A percentile compares a stretch with the other conserved stretches of the same genome.
These are phyloP conservation scores for Pseudomassariella vexata DNA, from an alignment of 2,329 filamentous ascomycete genomes.

Conservation along the genomic window DNA sequence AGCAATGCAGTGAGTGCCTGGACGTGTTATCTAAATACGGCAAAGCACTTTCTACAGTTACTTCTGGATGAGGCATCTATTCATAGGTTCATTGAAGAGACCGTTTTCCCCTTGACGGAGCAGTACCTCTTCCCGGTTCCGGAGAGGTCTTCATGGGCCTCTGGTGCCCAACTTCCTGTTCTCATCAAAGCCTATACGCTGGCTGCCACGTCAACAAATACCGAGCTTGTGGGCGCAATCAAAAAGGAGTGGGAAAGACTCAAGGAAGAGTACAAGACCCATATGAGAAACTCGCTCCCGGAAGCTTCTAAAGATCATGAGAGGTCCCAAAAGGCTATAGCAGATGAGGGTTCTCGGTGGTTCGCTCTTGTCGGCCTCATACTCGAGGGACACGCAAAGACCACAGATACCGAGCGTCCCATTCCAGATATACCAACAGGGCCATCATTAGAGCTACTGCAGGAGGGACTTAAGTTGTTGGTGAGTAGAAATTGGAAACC, in stretches of 20 bases:
- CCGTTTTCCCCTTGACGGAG: constrained; percentile 48
- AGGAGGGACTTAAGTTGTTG: constrained; percentile 34
- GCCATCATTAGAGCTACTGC: constrained; percentile 27
- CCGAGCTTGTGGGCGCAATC: constrained; percentile 42
- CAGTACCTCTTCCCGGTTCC: constrained; percentile 45
- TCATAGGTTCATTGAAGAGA: constrained; percentile 39
- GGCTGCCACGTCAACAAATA: constrained; percentile 32
- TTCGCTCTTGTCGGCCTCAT: constrained; percentile 51
- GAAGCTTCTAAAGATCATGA: constrained; percentile 75
- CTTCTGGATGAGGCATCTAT: constrained; percentile 37
- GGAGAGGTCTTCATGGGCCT: constrained; percentile 31
- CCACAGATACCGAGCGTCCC: constrained; percentile 12
- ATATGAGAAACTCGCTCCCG: constrained; percentile 69
- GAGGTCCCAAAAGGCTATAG: constrained; percentile 64
- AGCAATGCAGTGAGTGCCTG: constrained; percentile 65
- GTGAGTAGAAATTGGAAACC: constrained; percentile 50
- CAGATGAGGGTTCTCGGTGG: constrained; percentile 62
- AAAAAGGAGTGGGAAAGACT: constrained; percentile 56
- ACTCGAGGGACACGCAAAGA: constrained; percentile 26
- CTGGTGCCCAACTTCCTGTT: constrained; percentile 26
- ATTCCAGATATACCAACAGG: constrained; percentile 22
- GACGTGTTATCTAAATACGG: constrained; percentile 65
- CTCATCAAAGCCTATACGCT: constrained; percentile 43
- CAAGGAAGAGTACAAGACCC: constrained; percentile 55
- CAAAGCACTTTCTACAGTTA: constrained; percentile 52